These are phyloP conservation scores for Ambrosia artemisiifolia DNA, from an alignment of 129 eudicot genomes.

Conservation along the genomic window DNA sequence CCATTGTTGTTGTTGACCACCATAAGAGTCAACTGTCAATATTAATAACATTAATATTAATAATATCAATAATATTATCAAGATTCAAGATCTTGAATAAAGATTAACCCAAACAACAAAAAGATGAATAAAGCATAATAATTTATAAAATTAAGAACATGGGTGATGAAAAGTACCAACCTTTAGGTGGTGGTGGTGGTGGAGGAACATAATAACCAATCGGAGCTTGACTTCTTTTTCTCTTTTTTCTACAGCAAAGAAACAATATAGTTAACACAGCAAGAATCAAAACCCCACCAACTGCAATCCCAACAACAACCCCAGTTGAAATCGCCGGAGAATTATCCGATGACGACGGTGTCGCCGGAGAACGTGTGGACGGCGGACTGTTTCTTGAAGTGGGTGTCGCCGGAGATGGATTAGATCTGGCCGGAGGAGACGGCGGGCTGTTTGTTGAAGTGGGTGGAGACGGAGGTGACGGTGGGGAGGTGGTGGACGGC, in stretches of 20 bases:
- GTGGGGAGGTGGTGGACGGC: conserved; percentile 39
- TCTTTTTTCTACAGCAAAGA: conserved; percentile 71
- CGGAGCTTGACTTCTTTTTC: conserved; percentile 47
- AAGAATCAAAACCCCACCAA: conserved; percentile 66
- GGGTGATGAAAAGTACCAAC: conserved; percentile 25
- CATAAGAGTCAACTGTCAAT: conserved; percentile 56
- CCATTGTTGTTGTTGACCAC: conserved; percentile 50
- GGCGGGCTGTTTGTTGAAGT: conserved; percentile 38
- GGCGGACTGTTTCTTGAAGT: too few species aligned
- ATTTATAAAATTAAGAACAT: neutral
- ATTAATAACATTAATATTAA: too few species aligned
- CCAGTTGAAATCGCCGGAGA: conserved; percentile 71
- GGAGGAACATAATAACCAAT: conserved; percentile 66
- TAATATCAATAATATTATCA: neutral
- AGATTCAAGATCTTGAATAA: conserved; percentile 8
- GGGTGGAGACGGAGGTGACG: conserved; percentile 27
- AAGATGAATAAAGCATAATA: neutral
- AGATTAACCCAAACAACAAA: neutral
- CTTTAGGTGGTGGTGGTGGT: conserved; percentile 75
- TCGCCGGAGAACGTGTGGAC: conserved; percentile 30
- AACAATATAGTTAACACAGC: conserved; percentile 57
- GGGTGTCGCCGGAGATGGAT: conserved; percentile 49
- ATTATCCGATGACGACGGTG: conserved; percentile 25
- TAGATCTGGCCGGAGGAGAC: conserved; percentile 33
- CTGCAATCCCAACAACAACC: conserved; percentile 71